These are phyloP conservation scores for Neonectria punicea DNA, from an alignment of 2,329 filamentous ascomycete genomes.

Conservation along the genomic window DNA sequence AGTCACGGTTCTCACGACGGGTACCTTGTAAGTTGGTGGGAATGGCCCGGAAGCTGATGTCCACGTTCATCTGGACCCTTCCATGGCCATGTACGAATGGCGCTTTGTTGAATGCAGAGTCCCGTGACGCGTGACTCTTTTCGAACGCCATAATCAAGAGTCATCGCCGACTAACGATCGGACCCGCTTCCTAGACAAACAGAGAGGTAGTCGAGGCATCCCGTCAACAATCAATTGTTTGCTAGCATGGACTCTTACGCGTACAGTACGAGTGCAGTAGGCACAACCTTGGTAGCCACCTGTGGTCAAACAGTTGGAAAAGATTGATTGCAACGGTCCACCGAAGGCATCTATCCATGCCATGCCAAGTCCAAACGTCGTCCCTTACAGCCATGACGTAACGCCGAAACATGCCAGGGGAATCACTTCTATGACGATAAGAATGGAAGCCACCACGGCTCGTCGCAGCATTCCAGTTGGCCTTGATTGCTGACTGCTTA, in stretches of 20 bases:
- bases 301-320: neutral
- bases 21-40: conserved; percentile 3
- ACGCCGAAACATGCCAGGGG: neutral
- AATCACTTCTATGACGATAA: neutral
- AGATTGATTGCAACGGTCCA: neutral
- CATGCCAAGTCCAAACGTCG: neutral
- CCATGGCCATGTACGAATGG: neutral
- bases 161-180: neutral
- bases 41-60: conserved; percentile 2
- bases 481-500: neutral
- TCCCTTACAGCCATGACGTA: neutral
- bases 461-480: neutral
- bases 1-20: neutral
- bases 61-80: conserved; percentile 20
- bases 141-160: neutral
- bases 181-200: neutral
- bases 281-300: neutral
- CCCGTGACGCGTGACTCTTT: conserved; percentile 4
- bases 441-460: neutral
- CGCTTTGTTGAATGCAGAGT: conserved; percentile 1
- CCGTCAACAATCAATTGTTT: neutral
- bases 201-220: neutral
- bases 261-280: neutral
- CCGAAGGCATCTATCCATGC: neutral
- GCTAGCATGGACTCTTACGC: neutral